Percentiles rank a stretch among this genome's conserved stretches.
Conservation (phyloP, 257 asterid species). For the Solanum tarapatanum region DNA sequence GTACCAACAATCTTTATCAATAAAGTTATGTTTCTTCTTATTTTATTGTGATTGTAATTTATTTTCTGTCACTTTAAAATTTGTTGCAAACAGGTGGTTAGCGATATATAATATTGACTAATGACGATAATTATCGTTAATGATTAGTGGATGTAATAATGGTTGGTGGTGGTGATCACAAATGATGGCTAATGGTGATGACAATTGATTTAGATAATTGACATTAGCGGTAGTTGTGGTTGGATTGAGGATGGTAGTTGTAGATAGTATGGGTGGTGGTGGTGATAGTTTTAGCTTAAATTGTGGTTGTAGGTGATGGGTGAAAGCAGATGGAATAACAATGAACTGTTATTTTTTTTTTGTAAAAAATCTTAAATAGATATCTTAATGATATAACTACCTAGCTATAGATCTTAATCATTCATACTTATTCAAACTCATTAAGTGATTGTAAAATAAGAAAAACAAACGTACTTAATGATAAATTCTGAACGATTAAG, state of each 20-base stretch:
- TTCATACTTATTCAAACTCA: neutral
- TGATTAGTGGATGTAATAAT: neutral
- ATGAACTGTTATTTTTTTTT: too few relatives aligned
- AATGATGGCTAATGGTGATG: neutral
- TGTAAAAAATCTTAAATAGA: too few relatives aligned
- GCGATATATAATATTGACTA: neutral
- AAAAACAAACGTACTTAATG: too few relatives aligned
- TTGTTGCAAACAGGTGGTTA: too few relatives aligned
- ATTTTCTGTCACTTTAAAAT: too few relatives aligned
- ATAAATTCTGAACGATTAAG: too few relatives aligned
- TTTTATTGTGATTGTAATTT: too few relatives aligned
- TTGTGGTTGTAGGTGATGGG: neutral
- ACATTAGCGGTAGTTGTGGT: neutral
- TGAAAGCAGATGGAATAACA: neutral
- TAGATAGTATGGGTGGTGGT: neutral
- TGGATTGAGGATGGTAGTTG: neutral
- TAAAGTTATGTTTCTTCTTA: too few relatives aligned
- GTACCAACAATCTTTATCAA: too few relatives aligned
- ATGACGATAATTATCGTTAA: too few relatives aligned
- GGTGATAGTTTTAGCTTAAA: neutral
- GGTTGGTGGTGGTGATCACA: neutral
- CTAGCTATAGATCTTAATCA: neutral
- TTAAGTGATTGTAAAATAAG: too few relatives aligned
- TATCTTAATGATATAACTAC: neutral
- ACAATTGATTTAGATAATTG: neutral